Conservation (phyloP, 2,329 filamentous ascomycete genomes). For the Colletotrichum horii region DNA sequence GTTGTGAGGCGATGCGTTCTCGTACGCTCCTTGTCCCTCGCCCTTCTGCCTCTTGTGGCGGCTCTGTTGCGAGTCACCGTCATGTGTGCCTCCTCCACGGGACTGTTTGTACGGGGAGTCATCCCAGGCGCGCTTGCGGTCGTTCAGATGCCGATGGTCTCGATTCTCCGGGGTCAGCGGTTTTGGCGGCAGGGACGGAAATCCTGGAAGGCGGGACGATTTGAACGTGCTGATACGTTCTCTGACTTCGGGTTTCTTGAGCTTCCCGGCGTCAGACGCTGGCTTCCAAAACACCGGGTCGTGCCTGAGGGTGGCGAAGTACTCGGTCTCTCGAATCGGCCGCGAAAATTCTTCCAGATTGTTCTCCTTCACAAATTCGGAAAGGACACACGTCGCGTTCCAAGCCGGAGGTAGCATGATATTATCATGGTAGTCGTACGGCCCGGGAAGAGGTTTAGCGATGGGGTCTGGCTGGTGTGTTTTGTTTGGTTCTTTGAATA, state of each 20-base stretch:
- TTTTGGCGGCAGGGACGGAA: constrained; percentile 13
- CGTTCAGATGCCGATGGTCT: neutral
- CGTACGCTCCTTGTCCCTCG: neutral
- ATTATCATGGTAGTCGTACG: constrained; percentile 45
- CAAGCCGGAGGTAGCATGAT: constrained; percentile 51
- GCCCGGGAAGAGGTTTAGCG: constrained; percentile 44
- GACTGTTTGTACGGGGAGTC: neutral
- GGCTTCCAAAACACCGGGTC: constrained; percentile 48
- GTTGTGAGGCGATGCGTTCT: neutral
- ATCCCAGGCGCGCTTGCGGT: constrained; percentile 15
- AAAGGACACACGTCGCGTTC: constrained; percentile 47
- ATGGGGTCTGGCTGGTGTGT: constrained; percentile 49
- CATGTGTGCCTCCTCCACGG: neutral
- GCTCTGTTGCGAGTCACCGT: neutral
- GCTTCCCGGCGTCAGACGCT: neutral
- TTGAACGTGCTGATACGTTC: constrained; percentile 5
- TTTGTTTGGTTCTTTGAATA: constrained; percentile 40
- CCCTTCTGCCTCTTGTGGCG: constrained; percentile 10
- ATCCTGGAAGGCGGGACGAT: constrained; percentile 12
- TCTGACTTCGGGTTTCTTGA: neutral
- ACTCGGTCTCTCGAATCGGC: constrained; percentile 43
- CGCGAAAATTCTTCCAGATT: constrained; percentile 47
- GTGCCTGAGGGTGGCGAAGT: constrained; percentile 44
- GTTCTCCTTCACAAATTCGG: constrained; percentile 47
- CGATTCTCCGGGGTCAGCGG: constrained; percentile 8